Evolutionary conservation across 1,139 yeast genomes (phyloP).

Genomic region (Pichia kudriavzevii): DNA sequence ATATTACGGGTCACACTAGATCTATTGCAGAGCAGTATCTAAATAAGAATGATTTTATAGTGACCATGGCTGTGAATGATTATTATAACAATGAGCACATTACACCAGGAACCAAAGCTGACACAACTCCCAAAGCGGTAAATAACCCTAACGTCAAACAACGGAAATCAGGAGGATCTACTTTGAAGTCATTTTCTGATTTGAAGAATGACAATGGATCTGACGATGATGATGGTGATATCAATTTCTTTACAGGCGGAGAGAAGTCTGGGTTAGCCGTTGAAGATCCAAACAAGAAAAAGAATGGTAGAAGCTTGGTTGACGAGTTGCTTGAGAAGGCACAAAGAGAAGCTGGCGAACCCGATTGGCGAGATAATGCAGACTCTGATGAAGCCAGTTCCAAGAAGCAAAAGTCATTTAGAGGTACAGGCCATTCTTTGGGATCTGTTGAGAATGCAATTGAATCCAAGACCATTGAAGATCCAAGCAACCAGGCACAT

Average conservation of each 20-base stretch:
- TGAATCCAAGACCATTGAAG: slow-evolving; percentile 31
- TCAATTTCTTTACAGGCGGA: slow-evolving; percentile 88
- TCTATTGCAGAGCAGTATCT: slow-evolving; percentile 38
- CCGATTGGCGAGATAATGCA: slow-evolving; percentile 29
- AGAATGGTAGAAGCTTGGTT: slow-evolving; percentile 32
- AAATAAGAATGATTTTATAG: slow-evolving; percentile 33
- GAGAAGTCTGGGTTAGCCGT: slow-evolving; percentile 92
- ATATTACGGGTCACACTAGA: slow-evolving; percentile 38
- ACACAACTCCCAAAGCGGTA: slow-evolving; percentile 7
- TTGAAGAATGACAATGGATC: slow-evolving; percentile 23
- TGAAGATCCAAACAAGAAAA: slow-evolving; percentile 71
- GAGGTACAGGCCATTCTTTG: slow-evolving; percentile 74
- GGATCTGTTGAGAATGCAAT: slow-evolving; percentile 51
- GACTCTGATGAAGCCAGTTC: slow-evolving; percentile 32
- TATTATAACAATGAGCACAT: slow-evolving; percentile 12
- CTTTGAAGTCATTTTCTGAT: slow-evolving; percentile 33
- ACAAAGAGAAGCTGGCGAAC: slow-evolving; percentile 34
- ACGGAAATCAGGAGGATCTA: slow-evolving; percentile 2
- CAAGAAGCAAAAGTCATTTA: slow-evolving; percentile 34
- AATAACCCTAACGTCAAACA: slow-evolving; percentile 16
- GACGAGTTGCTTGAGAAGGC: slow-evolving; percentile 58
- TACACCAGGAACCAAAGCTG: slow-evolving; percentile 10
- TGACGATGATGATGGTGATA: slow-evolving; percentile 53
- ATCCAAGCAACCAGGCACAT: slow-evolving; percentile 21
- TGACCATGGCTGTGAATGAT: slow-evolving; percentile 16